Percentiles rank a stretch among this genome's conserved stretches.
Conservation (phyloP, 1,284 basidiomycete genomes). For the Ceratobasidium sp. region DNA sequence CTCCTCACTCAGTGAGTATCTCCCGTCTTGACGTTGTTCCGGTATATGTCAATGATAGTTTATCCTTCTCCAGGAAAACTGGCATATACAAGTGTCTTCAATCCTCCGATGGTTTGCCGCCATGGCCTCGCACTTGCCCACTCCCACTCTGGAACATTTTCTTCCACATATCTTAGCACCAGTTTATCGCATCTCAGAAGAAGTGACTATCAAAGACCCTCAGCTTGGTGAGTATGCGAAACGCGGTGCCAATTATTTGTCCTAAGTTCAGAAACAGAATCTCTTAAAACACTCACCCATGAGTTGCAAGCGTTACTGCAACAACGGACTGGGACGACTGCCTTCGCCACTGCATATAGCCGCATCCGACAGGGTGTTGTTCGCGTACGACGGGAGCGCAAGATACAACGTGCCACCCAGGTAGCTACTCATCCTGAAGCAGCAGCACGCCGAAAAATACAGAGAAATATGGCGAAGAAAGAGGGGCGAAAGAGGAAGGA, state of each 20-base stretch:
- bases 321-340: slow-evolving; percentile 83
- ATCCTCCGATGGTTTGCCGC: slow-evolving; percentile 95
- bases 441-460: slow-evolving; percentile 80
- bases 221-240: slow-evolving; percentile 75
- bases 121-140: slow-evolving; percentile 80
- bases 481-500: slow-evolving; percentile 84
- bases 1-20: slow-evolving; percentile 64
- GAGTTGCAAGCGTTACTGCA: slow-evolving; percentile 93
- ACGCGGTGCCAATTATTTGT: background rate
- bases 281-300: slow-evolving; percentile 82
- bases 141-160: slow-evolving; percentile 71
- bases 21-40: background rate
- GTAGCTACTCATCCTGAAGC: slow-evolving; percentile 79
- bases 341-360: slow-evolving; percentile 84
- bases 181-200: slow-evolving; percentile 87
- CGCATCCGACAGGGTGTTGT: slow-evolving; percentile 80
- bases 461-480: slow-evolving; percentile 78
- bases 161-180: slow-evolving; percentile 89
- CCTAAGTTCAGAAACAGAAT: slow-evolving; percentile 65
- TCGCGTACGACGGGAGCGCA: slow-evolving; percentile 79
- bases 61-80: slow-evolving; percentile 63
- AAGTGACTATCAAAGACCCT: slow-evolving; percentile 81
- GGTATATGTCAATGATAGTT: slow-evolving; percentile 19
- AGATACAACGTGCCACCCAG: slow-evolving; percentile 73
- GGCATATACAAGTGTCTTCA: slow-evolving; percentile 84